Percentiles rank a stretch among this genome's conserved stretches.
Evolutionary conservation across 148 eudicot species (phyloP).

Genomic region (Fagopyrum tataricum): DNA sequence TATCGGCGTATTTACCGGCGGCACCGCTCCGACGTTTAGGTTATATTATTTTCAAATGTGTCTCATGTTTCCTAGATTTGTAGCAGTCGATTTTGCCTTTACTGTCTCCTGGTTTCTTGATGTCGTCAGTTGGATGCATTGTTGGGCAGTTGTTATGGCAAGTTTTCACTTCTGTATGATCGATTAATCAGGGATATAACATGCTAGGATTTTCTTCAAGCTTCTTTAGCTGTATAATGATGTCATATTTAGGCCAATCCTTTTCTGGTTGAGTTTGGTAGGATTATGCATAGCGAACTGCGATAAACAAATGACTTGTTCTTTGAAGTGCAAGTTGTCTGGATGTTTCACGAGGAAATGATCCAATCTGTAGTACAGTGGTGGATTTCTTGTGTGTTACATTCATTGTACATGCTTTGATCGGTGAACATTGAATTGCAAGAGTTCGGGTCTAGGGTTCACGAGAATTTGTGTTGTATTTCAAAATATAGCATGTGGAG

Average conservation of each 20-base stretch:
- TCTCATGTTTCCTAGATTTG: not conserved
- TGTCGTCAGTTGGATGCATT: not conserved
- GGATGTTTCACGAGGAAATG: not conserved
- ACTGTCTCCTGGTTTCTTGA: not conserved
- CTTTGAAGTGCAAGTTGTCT: not conserved
- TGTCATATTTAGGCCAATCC: not conserved
- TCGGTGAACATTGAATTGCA: conserved; percentile 4
- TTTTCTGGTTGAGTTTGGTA: conserved; percentile 2
- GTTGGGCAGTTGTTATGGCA: not conserved
- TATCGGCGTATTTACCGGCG: not conserved
- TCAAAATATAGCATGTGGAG: too few species aligned
- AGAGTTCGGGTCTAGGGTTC: not conserved
- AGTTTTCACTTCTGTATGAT: not conserved
- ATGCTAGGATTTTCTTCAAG: not conserved
- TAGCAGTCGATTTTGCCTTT: not conserved
- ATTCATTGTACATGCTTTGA: not conserved
- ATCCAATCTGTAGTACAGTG: not conserved
- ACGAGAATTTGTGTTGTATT: not conserved
- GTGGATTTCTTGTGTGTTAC: not conserved
- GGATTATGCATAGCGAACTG: not conserved
- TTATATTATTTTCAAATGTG: not conserved
- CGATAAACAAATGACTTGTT: not conserved
- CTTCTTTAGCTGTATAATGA: not conserved
- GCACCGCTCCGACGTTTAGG: not conserved
- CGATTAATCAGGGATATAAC: not conserved